Percentiles rank a stretch among this genome's conserved stretches.
Conservation (phyloP, 1,139 yeast species). For the Suhomyces taliae region DNA sequence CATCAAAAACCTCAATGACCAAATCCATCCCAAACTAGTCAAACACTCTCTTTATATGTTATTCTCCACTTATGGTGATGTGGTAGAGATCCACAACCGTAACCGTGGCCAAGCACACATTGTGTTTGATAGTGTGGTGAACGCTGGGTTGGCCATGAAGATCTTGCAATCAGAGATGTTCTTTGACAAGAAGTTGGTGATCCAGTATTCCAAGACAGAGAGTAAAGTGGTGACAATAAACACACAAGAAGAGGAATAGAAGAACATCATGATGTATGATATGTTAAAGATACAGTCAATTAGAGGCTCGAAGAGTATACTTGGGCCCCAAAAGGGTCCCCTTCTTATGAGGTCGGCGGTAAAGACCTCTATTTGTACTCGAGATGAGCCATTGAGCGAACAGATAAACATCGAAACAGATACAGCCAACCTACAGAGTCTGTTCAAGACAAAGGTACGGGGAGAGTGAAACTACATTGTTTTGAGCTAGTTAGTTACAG, state of each 20-base stretch:
- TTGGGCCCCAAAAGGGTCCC: too few species aligned
- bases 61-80: conserved; percentile 68
- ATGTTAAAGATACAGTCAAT: too few species aligned
- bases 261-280: background rate
- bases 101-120: conserved; percentile 82
- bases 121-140: conserved; percentile 47
- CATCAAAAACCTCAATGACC: conserved; percentile 64
- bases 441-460: too few species aligned
- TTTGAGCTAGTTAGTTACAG: too few species aligned
- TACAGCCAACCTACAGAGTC: too few species aligned
- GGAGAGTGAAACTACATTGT: too few species aligned
- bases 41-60: conserved; percentile 59
- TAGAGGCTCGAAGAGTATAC: too few species aligned
- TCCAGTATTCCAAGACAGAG: conserved; percentile 48
- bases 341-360: too few species aligned
- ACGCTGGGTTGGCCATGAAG: conserved; percentile 55
- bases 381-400: too few species aligned
- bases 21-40: conserved; percentile 47
- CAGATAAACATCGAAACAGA: too few species aligned
- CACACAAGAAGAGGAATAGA: background rate
- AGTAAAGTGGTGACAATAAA: conserved; percentile 21
- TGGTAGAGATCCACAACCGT: conserved; percentile 50
- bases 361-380: too few species aligned
- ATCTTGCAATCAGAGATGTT: conserved; percentile 49
- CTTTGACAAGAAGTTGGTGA: conserved; percentile 55